Conservation (phyloP, 2,329 filamentous ascomycete species). For the Trichophyton benhamiae region DNA sequence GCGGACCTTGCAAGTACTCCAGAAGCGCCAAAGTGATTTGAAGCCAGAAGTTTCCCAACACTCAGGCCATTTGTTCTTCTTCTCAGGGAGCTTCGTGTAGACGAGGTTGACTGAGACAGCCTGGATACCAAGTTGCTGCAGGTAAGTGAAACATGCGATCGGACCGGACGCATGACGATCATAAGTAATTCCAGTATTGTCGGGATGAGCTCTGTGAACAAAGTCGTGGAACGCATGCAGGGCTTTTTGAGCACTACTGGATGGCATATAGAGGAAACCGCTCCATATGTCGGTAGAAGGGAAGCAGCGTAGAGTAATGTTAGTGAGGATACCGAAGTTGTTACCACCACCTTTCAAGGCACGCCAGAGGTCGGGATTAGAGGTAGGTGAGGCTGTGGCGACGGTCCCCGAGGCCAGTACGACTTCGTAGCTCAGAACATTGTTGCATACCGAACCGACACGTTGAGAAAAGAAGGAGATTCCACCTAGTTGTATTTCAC, state of each 20-base stretch:
- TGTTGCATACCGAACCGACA: constrained; percentile 40
- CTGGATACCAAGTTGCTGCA: constrained; percentile 6
- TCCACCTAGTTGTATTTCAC: not conserved
- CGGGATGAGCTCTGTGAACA: constrained; percentile 9
- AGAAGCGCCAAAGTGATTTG: constrained; percentile 22
- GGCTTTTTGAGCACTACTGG: constrained; percentile 15
- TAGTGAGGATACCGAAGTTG: constrained; percentile 36
- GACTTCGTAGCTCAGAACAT: constrained; percentile 30
- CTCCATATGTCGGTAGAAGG: constrained; percentile 15
- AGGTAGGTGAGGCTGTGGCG: constrained; percentile 24
- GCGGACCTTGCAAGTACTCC: constrained; percentile 25
- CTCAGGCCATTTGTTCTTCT: constrained; percentile 19
- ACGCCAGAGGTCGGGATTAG: constrained; percentile 16
- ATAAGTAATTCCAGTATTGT: constrained; percentile 5
- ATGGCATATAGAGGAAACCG: constrained; percentile 24
- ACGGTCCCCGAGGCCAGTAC: constrained; percentile 39
- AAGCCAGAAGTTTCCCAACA: constrained; percentile 25
- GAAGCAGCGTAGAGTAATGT: constrained; percentile 25
- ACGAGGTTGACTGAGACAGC: not conserved
- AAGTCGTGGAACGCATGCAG: constrained; percentile 18
- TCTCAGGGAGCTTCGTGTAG: constrained; percentile 8
- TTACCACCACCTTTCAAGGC: constrained; percentile 35
- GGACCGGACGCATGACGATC: constrained; percentile 19
- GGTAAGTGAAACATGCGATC: constrained; percentile 18
- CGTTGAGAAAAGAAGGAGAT: constrained; percentile 27